Percentiles rank a stretch among this genome's conserved stretches.
Conservation (phyloP, 139 green algal genomes). For the Chlamydomonas schloesseri region DNA sequence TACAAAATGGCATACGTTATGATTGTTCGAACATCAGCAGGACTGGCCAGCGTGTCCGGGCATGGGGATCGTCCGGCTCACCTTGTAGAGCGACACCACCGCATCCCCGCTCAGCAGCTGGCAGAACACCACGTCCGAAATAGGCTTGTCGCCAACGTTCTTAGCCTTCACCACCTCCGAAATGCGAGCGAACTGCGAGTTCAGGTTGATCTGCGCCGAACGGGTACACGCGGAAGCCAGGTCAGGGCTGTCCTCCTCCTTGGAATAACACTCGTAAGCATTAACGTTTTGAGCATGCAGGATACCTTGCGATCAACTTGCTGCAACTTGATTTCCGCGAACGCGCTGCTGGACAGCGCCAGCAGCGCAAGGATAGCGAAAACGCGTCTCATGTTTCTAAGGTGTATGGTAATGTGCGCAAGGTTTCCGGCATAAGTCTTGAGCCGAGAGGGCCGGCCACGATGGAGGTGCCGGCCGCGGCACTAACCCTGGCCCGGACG, state of each 20-base stretch:
- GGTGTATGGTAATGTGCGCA: not conserved
- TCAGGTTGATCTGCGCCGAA: slow-evolving; percentile 53
- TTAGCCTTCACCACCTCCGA: slow-evolving; percentile 63
- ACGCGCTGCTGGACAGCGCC: slow-evolving; percentile 21
- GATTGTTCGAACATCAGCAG: not conserved
- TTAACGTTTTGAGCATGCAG: not conserved
- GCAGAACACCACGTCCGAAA: slow-evolving; percentile 55
- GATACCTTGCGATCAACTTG: slow-evolving; percentile 39
- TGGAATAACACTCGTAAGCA: not conserved
- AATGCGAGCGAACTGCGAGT: slow-evolving; percentile 50
- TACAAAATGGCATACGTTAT: not conserved
- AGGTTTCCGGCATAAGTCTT: no score
- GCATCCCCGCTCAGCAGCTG: slow-evolving; percentile 3
- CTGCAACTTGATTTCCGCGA: slow-evolving; percentile 39
- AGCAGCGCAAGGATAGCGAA: not conserved
- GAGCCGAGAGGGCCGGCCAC: no score
- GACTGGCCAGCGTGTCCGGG: no score
- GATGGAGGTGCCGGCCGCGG: no score
- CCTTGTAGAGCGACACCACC: slow-evolving; percentile 58
- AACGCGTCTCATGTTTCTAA: not conserved
- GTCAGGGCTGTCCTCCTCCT: no score
- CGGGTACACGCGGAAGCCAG: not conserved
- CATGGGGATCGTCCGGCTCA: slow-evolving; percentile 22
- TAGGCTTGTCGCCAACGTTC: slow-evolving; percentile 54
- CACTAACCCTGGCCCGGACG: no score